phyloP scores from a whole-genome alignment of 2,329 filamentous ascomycete species.

The Colletotrichum filicis region DNA sequence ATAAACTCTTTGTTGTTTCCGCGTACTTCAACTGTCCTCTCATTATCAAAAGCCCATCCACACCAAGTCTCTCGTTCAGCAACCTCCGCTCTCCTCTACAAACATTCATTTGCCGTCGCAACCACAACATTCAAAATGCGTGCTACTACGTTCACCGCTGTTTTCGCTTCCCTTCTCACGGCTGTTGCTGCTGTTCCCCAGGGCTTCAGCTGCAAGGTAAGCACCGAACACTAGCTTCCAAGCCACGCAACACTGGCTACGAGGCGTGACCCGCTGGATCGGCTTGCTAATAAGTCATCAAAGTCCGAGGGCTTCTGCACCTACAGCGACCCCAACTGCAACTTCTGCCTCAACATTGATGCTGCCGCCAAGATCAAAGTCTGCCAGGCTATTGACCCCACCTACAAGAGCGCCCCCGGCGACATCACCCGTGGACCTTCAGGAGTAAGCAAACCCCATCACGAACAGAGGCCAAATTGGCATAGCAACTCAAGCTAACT shows the following conservation, averaged over 20 bases:
- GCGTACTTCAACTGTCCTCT: not conserved
- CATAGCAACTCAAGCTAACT: not conserved
- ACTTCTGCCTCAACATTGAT: slow-evolving; percentile 8
- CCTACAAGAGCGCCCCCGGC: slow-evolving; percentile 3
- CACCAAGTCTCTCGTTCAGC: not conserved
- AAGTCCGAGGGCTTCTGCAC: slow-evolving; percentile 17
- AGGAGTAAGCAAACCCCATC: not conserved
- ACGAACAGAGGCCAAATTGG: not conserved
- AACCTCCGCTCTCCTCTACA: not conserved
- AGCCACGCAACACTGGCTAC: not conserved
- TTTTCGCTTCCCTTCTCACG: not conserved
- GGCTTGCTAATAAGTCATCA: not conserved
- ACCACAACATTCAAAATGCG: not conserved
- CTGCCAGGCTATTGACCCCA: slow-evolving; percentile 12
- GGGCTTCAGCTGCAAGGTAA: slow-evolving; percentile 15
- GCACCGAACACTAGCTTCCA: not conserved
- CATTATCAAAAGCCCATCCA: not conserved
- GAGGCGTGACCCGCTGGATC: not conserved
- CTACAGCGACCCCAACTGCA: slow-evolving; percentile 18
- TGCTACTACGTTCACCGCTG: not conserved
- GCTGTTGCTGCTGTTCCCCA: slow-evolving; percentile 1
- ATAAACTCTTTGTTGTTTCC: not conserved
- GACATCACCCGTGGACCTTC: not conserved
- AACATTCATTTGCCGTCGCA: not conserved
- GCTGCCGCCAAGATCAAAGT: not conserved